phyloP scores from a whole-genome alignment of 306 rosid genomes.

The Quercus alba region DNA sequence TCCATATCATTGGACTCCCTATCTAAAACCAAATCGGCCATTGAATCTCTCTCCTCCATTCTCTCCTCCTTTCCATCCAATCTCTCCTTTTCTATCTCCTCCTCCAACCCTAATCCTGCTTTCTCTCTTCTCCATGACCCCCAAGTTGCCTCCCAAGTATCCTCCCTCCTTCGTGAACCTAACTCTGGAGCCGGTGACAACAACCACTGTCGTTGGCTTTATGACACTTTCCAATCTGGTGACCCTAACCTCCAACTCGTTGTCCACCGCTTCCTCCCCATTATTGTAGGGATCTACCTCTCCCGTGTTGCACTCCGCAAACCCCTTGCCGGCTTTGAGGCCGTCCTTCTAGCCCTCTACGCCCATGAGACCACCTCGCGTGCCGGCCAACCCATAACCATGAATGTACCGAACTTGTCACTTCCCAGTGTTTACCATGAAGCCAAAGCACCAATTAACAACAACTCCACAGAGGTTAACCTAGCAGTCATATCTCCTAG shows the following conservation, averaged over 20 bases:
- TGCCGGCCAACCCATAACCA: conserved; percentile 44
- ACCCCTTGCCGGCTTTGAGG: conserved; percentile 79
- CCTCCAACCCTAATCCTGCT: conserved; percentile 20
- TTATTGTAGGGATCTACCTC: conserved; percentile 60
- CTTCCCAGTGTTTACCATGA: conserved; percentile 68
- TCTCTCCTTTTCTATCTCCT: neutral
- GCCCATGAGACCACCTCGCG: conserved; percentile 66
- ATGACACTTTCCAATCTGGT: conserved; percentile 71
- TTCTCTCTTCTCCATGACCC: conserved; percentile 47
- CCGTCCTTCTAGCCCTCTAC: conserved; percentile 67
- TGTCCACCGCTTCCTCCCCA: conserved; percentile 70
- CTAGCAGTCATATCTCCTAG: too few species aligned
- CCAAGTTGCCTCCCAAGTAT: conserved; percentile 34
- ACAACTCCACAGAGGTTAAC: conserved; percentile 30
- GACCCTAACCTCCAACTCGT: conserved; percentile 55
- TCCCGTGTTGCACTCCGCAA: conserved; percentile 43
- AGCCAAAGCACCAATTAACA: conserved; percentile 19
- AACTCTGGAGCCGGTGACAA: conserved; percentile 73
- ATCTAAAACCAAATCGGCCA: conserved; percentile 26
- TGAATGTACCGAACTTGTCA: conserved; percentile 54
- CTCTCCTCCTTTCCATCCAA: conserved; percentile 36
- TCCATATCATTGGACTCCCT: neutral
- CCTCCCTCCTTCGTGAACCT: conserved; percentile 57
- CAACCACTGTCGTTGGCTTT: conserved; percentile 85
- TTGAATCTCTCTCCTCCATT: conserved; percentile 52